Base-by-base conservation (phyloP, 345 rosid species). In the Angophora floribunda region DNA sequence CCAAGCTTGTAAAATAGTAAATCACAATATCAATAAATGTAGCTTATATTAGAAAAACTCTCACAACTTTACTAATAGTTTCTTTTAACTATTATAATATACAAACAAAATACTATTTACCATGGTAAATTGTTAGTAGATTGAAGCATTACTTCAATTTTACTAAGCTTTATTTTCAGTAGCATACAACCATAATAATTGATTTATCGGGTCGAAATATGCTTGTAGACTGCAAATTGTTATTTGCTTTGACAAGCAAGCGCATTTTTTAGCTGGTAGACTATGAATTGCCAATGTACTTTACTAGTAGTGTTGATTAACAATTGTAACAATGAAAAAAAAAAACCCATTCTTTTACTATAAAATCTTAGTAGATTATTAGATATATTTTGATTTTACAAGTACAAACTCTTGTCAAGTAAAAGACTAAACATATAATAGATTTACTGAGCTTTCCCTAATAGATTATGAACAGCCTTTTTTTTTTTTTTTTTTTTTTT, bases 81-180 rank as follows among this genome's bases (percentile, higher is more conserved):
- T 67, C 17, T 5, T 67, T 32, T 67, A 30, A 67, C 79, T 0
- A 0, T 30, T 0, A 0, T 4, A 30, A 65, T 44, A 30, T 22
- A 32, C 79, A 30, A 67, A 67, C 45, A 65, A 65, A 30, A 19
- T 65, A 30, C 21, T 30, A 65, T 30, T 65, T 65, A 30, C 41
- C 41, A 65, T 65, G 21, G 44, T 65, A 65, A 30, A 65, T 65
- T 21, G 44, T 30, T 65, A 65, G 44, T 65, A 65, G 9, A 15
- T 65, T 30, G 8, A 13, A 41, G 44, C 78, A 30, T 65, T 32
- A 4, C 78, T 65, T 30, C 36, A 4, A 63, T 63, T 61, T 61
- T 28, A 61, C 36, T 44, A 67, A 67, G 22, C 7, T 67, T 67
- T 67, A 67, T 30, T 67, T 67, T 57, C 79, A 15, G 22, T 30